A percentile compares a stretch with the other conserved stretches of the same genome.
These are phyloP conservation scores for Kluyveromyces sp. DNA, from an alignment of 1,139 yeast genomes.

Conservation along the genomic window DNA sequence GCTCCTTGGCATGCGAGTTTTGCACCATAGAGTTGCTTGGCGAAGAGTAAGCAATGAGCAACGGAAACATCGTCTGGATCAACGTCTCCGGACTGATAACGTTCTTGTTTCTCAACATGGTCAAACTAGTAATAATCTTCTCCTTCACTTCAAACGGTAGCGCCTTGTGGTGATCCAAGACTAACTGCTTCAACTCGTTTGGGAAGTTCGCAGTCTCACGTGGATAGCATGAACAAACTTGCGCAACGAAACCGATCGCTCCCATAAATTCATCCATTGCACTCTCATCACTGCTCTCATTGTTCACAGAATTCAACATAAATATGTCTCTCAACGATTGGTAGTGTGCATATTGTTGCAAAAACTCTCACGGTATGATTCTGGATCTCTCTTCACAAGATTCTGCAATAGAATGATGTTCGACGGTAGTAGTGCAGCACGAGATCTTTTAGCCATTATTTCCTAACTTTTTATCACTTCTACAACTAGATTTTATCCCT, in stretches of 20 bases:
- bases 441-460: conserved; percentile 73
- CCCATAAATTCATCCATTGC: conserved; percentile 73
- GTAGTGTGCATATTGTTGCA: conserved; percentile 87
- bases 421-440: conserved; percentile 88
- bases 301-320: conserved; percentile 33
- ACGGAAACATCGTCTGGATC: conserved; percentile 82
- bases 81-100: conserved; percentile 73
- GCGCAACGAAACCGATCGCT: conserved; percentile 81
- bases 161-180: conserved; percentile 69
- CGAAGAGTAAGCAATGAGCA: conserved; percentile 47
- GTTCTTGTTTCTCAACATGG: conserved; percentile 83
- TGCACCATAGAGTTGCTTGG: conserved; percentile 41
- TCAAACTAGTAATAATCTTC: conserved; percentile 80
- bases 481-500: neutral
- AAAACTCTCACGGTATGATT: conserved; percentile 88
- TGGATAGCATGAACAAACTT: conserved; percentile 85
- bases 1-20: conserved; percentile 65
- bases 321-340: conserved; percentile 84
- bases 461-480: neutral
- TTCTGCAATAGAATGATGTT: conserved; percentile 88
- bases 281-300: conserved; percentile 27
- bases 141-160: conserved; percentile 82
- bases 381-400: conserved; percentile 87
- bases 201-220: conserved; percentile 83
- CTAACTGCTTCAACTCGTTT: conserved; percentile 59